These are phyloP conservation scores for Lentinula boryana DNA, from an alignment of 768 basidiomycete genomes.

Conservation along the genomic window DNA sequence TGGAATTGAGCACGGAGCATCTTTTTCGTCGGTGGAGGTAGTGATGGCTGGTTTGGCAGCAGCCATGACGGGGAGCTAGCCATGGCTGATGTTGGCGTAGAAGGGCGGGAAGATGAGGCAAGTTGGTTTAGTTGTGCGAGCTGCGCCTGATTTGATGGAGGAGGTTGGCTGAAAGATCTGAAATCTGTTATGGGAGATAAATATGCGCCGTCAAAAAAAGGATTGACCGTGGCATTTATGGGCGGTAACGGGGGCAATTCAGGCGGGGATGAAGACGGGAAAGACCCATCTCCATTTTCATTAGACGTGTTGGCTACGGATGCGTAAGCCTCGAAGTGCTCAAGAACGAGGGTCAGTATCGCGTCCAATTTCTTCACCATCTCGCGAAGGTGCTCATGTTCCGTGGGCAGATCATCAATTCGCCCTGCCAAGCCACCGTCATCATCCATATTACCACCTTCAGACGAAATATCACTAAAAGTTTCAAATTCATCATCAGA, in stretches of 20 bases:
- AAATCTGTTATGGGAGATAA: neutral
- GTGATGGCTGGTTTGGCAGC: conserved; percentile 13
- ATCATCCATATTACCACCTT: conserved; percentile 47
- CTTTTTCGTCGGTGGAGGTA: conserved; percentile 21
- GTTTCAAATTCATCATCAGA: conserved; percentile 41
- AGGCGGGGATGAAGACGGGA: conserved; percentile 19
- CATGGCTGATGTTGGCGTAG: conserved; percentile 12
- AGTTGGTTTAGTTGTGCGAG: conserved; percentile 8
- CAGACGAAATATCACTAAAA: conserved; percentile 75
- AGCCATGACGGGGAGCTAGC: conserved; percentile 16
- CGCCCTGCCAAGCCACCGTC: conserved; percentile 20
- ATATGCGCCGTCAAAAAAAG: conserved; percentile 10
- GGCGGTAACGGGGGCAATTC: conserved; percentile 28
- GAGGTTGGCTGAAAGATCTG: neutral
- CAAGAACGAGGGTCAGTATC: conserved; percentile 78
- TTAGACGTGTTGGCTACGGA: conserved; percentile 13
- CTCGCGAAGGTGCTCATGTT: conserved; percentile 66
- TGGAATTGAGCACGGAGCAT: conserved; percentile 66
- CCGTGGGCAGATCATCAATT: conserved; percentile 38
- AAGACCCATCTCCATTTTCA: conserved; percentile 7
- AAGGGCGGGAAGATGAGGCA: conserved; percentile 4
- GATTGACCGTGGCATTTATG: conserved; percentile 12
- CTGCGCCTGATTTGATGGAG: conserved; percentile 3
- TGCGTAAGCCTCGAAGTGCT: conserved; percentile 63
- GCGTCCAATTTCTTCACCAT: conserved; percentile 93